These are phyloP conservation scores for Aureobasidium sp. DNA, from an alignment of 2,329 filamentous ascomycete genomes.

Conservation along the genomic window DNA sequence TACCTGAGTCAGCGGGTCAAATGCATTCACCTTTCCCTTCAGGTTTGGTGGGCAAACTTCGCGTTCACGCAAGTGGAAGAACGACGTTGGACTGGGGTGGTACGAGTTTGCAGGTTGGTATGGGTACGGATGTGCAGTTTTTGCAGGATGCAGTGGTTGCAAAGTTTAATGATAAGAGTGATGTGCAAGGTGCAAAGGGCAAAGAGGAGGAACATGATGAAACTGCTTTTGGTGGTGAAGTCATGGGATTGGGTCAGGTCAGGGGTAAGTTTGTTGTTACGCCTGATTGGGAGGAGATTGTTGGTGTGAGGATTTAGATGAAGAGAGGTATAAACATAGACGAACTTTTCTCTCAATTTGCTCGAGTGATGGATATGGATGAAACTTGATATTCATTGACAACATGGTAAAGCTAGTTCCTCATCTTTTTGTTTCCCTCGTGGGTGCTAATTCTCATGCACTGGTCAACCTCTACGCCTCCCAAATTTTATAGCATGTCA, in stretches of 20 bases:
- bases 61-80: slow-evolving; percentile 67
- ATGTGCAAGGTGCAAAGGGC: slow-evolving; percentile 26
- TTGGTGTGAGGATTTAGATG: slow-evolving; percentile 28
- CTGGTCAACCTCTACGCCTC: too few relatives aligned
- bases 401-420: slow-evolving; percentile 3
- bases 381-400: slow-evolving; percentile 8
- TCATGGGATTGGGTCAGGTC: slow-evolving; percentile 67
- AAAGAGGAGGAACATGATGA: slow-evolving; percentile 31
- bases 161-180: slow-evolving; percentile 32
- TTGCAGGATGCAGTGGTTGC: slow-evolving; percentile 65
- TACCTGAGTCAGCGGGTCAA: slow-evolving; percentile 26
- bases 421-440: too few relatives aligned
- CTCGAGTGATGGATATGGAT: too few relatives aligned
- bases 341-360: too few relatives aligned
- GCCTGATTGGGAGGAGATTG: slow-evolving; percentile 65
- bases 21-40: slow-evolving; percentile 40
- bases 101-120: slow-evolving; percentile 62
- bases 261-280: slow-evolving; percentile 70
- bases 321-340: too few relatives aligned
- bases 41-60: slow-evolving; percentile 62
- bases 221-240: slow-evolving; percentile 43
- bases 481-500: too few relatives aligned
- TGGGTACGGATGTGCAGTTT: slow-evolving; percentile 63
- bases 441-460: too few relatives aligned
- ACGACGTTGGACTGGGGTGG: slow-evolving; percentile 71